Evolutionary conservation across 371 early-diverging fungal species (phyloP).

Genomic region (Saksenaea vasiformis): DNA sequence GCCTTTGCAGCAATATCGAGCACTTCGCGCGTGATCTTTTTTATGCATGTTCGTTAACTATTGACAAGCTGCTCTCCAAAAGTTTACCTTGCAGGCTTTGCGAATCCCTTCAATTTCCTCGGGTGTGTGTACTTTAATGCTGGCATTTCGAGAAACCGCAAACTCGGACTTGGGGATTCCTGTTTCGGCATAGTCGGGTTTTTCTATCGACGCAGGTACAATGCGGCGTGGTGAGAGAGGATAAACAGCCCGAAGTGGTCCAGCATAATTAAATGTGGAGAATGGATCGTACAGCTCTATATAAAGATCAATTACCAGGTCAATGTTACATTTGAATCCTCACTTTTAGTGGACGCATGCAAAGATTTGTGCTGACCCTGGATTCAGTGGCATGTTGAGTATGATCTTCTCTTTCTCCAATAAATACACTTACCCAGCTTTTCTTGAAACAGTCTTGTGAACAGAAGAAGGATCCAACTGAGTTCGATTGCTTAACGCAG

Average conservation of each 20-base stretch:
- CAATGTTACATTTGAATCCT: conserved; percentile 1
- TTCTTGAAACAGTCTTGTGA: conserved; percentile 88
- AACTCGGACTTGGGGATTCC: conserved; percentile 77
- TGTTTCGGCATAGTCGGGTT: conserved; percentile 85
- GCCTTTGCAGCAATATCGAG: conserved; percentile 82
- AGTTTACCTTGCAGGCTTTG: conserved; percentile 71
- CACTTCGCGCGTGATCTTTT: conserved; percentile 84
- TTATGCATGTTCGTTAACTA: neutral
- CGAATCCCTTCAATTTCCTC: conserved; percentile 83
- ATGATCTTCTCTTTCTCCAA: neutral
- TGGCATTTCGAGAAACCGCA: conserved; percentile 53
- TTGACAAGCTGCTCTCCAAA: neutral
- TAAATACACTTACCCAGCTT: conserved; percentile 65
- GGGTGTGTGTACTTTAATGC: conserved; percentile 66
- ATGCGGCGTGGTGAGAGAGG: conserved; percentile 78
- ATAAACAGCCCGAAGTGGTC: conserved; percentile 81
- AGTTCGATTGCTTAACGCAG: conserved; percentile 76
- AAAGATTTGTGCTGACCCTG: conserved; percentile 57
- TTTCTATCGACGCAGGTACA: conserved; percentile 75
- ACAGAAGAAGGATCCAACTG: conserved; percentile 75
- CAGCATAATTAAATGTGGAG: conserved; percentile 79
- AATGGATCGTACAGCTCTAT: conserved; percentile 76
- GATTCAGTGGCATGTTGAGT: neutral
- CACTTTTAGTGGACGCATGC: conserved; percentile 28
- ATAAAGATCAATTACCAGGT: conserved; percentile 10